Evolutionary conservation across 192 early-diverging fungal genomes (phyloP), one percentile per base, ranked within the genome.

Genomic region (Backusella psychrophila): DNA sequence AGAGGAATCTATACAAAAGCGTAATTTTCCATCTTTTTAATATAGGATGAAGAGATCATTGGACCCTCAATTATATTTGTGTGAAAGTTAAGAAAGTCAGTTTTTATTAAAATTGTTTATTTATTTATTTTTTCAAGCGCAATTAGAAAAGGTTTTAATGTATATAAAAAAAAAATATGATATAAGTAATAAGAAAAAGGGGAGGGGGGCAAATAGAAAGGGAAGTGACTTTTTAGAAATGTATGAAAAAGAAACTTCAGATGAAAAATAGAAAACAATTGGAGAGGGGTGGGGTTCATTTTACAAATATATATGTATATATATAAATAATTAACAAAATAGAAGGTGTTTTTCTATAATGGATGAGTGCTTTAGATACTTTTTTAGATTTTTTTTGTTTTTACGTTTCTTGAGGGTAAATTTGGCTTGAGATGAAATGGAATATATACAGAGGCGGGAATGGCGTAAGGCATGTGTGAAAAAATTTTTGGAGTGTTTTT

Each of bases 321-420:
- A 53, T 63, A 63, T 12, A 63, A 29, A 63, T 26, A 63, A 63
- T 63, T 63, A 63, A 63, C 56, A 63, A 49, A 44, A 56, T 56
- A 56, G 53, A 56, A 53, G 4, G 6, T 53, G 49, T 7, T 23
- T 56, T 56, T 56, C 53, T 56, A 56, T 56, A 56, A 23, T 56
- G 53, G 53, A 56, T 56, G 53, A 56, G 53, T 23, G n/a, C 23
- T 56, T 56, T 56, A 56, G 7, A 56, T 56, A 56, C 53, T 56
- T 56, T 56, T 56, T 21, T 56, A n/a, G 53, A 56, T 63, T 63
- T 63, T 21, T 29, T 56, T 11, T 21, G 21, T 56, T 63, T 26
- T 63, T 63, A 9, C 0, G 19, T 23, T 63, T 63, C 23, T 26
- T 63, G 56, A 63, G 56, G 56, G 56, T 63, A 63, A 63, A 63